Evolutionary conservation across 139 green algal species (phyloP).

Genomic region (Volvox reticuliferus): DNA sequence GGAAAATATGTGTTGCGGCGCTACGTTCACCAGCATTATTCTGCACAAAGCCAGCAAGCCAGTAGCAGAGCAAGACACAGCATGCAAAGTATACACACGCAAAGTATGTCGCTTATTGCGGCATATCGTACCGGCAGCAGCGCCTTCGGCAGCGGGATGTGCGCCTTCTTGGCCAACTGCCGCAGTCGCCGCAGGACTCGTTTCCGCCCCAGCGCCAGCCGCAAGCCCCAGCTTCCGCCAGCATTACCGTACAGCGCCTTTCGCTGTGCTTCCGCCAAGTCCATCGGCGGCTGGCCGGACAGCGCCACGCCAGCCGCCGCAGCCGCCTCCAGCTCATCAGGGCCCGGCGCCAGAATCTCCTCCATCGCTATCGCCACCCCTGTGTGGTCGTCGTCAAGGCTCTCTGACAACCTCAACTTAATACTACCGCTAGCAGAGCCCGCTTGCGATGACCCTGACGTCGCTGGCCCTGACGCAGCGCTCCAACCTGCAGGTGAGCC

Average conservation of each 20-base stretch:
- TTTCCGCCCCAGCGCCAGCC: background rate
- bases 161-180: background rate
- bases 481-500: no score
- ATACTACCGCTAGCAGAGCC: no score
- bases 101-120: no score
- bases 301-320: background rate
- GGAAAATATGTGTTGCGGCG: no score
- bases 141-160: conserved; percentile 34
- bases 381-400: conserved; percentile 14
- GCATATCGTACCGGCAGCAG: conserved; percentile 16
- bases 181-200: background rate
- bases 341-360: conserved; percentile 23
- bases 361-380: conserved; percentile 12
- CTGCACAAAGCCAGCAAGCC: no score
- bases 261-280: background rate
- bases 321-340: background rate
- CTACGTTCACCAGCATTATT: no score
- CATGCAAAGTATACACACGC: no score
- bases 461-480: background rate
- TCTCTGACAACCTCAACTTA: background rate
- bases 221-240: background rate
- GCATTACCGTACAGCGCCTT: background rate
- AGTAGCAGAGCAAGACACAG: no score
- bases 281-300: background rate
- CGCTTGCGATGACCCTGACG: no score